Evolutionary conservation across 2,329 filamentous ascomycete species (phyloP), one percentile per base, ranked within the genome.

Genomic region (Fusarium sterilihyphosum): DNA sequence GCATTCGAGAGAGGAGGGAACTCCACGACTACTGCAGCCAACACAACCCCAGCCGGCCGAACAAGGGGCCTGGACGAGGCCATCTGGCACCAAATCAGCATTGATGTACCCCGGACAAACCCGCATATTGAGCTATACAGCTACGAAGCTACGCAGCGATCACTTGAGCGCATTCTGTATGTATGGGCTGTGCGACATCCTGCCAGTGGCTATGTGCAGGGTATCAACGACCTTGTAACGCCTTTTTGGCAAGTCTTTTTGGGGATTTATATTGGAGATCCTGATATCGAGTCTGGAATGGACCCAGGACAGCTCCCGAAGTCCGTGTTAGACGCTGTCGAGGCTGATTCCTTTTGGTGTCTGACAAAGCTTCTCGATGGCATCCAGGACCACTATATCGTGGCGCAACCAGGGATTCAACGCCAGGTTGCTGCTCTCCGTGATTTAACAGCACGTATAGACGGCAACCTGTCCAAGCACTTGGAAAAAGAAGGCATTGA

Each of bases 1-100:
- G 92, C 86, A 3, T 93, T 93, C 78, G 91, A 94, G 72, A 83
- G 92, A 71, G 90, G 91, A 5, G 90, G 94, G 62, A 81, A 77
- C 16, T 82, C 74, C 50, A 69, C 77, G 22, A 76, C 76, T 8
- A 71, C 91, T 5, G 89, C 94, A 58, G 80, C 79, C 10, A 84
- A 75, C 58, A 73, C 79, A 40, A 76, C 75, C 31, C 75, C 86
- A 2, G 75, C 83, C 8, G 86, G 88, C 20, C 87, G 88, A 73
- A 81, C 86, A 13, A 84, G 90, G 70, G 96, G 95, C 5, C 85
- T 99, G 24, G 97, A 99, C 78, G 96, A 99, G 85, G 93, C 94
- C n/a, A 92, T 99, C 67, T 99, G 96, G 96, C 96, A 99, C 85
- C 96, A 99, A 81, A 98, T 99, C 84, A 98, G 95, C 83, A 99